phyloP scores from a whole-genome alignment of 2,329 filamentous ascomycete species.

The Diaporthe citrichinensis region DNA sequence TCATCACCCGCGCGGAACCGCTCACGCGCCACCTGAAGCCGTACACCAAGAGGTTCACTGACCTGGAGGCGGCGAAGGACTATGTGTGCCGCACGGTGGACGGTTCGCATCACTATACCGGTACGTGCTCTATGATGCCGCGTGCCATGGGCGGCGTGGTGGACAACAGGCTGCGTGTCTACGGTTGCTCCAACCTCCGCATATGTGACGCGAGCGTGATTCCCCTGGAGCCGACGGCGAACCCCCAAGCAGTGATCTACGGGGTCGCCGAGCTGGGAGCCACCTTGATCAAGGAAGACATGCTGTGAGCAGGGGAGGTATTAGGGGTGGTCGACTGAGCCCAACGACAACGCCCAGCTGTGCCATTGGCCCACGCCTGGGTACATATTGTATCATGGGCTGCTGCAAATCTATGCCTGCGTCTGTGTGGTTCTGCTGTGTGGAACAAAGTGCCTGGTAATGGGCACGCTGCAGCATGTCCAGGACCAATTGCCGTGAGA shows the following conservation, averaged over 20 bases:
- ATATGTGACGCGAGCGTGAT: conserved; percentile 31
- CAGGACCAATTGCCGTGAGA: no score
- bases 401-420: no score
- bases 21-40: conserved; percentile 23
- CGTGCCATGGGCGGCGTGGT: conserved; percentile 15
- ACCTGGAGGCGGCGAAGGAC: not conserved
- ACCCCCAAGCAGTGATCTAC: conserved; percentile 27
- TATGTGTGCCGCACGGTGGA: conserved; percentile 16
- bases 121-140: conserved; percentile 21
- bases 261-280: conserved; percentile 27
- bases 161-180: conserved; percentile 12
- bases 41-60: not conserved
- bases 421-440: no score
- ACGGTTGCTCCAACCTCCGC: conserved; percentile 21
- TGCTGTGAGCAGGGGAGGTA: not conserved
- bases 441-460: no score
- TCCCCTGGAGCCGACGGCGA: conserved; percentile 10
- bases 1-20: not conserved
- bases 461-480: no score
- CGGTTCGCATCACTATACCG: conserved; percentile 11
- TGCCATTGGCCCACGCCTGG: no score
- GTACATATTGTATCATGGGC: no score
- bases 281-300: conserved; percentile 22
- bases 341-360: no score
- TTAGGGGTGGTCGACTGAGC: no score